Percentiles rank a stretch among this genome's conserved stretches.
Conservation (phyloP, 371 early-diverging fungal genomes). For the Smittium culicis region DNA sequence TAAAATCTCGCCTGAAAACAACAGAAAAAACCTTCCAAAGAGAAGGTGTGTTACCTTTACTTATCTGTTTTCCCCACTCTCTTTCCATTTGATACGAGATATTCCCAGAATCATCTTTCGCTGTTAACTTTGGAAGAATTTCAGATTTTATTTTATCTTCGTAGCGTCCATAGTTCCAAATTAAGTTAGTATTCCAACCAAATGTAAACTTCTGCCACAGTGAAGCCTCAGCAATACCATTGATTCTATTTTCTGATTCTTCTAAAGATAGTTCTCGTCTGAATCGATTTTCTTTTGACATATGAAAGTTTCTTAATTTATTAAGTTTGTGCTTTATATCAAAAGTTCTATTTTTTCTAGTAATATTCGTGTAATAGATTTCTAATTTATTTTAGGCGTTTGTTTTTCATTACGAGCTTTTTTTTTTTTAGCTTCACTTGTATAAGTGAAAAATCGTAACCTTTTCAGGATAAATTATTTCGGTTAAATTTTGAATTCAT, state of each 20-base stretch:
- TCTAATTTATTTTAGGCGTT: no score
- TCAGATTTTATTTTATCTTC: not conserved
- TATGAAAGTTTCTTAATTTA: no score
- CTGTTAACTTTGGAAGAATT: slow-evolving; percentile 10
- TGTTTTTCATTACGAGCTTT: no score
- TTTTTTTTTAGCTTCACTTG: no score
- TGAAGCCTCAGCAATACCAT: not conserved
- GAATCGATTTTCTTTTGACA: not conserved
- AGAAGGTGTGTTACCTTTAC: not conserved
- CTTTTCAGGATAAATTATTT: no score
- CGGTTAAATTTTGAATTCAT: no score
- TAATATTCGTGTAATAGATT: no score
- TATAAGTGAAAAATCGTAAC: no score
- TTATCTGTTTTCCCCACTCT: slow-evolving; percentile 5
- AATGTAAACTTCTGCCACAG: slow-evolving; percentile 1
- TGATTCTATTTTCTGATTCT: not conserved
- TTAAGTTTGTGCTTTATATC: no score
- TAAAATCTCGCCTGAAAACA: not conserved
- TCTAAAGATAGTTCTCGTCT: not conserved
- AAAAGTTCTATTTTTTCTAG: no score
- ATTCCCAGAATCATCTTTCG: slow-evolving; percentile 2
- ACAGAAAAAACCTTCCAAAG: slow-evolving; percentile 1
- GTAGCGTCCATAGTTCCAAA: slow-evolving; percentile 3
- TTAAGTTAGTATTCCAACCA: not conserved
- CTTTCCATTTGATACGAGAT: not conserved